Base-by-base conservation (phyloP, 495 filamentous ascomycete genomes). In the Staphylotrichum tortipilum region DNA sequence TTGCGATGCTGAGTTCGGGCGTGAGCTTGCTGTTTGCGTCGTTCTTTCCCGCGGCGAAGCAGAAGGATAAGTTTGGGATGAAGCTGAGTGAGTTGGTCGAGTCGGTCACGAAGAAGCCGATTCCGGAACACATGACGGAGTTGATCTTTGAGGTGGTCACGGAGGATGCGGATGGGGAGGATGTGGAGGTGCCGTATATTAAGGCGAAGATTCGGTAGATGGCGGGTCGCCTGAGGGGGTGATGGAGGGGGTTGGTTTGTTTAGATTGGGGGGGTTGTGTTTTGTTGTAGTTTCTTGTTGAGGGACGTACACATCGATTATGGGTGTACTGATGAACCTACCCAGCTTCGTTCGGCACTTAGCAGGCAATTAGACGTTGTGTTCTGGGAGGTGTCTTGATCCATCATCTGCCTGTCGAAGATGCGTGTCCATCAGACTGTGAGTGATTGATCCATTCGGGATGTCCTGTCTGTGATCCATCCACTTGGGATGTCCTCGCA, bases 121-220 rank as follows among this genome's bases (percentile, higher is more conserved):
- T 99, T 38, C 92, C 94, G 0, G 76, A 76, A 4, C 91, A 99
- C 63, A 89, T 94, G 71, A 89, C 82, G 74, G 94, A 95, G 60
- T 76, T 97, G 44, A 95, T 99, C 55, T 91, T 96, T 64, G 94
- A 97, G 74, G 84, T 96, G 57, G 92, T 89, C 10, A 87, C 84
- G 6, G 94, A 99, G 65, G 94, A 97, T 59, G 69, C 79, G 60
- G 84, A 80, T 2, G 92, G 85, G 47, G 87, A 97, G 71, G 94
- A 99, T 68, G 90, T 97, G 5, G 94, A 99, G 70, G 83, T 97
- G 55, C 94, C 94, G 7, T 96, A 95, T 66, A 88, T 97, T 61
- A 95, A 91, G 85, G 80, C 94, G 57, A 88, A 84, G 74, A 57
- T 73, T 46, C 53, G 64, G 34, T 71, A 64, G 45, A 63, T 33